A percentile compares a stretch with the other conserved stretches of the same genome.
These are phyloP conservation scores for Aureobasidium subglaciale DNA, from an alignment of 2,329 filamentous ascomycete genomes.

Conservation along the genomic window DNA sequence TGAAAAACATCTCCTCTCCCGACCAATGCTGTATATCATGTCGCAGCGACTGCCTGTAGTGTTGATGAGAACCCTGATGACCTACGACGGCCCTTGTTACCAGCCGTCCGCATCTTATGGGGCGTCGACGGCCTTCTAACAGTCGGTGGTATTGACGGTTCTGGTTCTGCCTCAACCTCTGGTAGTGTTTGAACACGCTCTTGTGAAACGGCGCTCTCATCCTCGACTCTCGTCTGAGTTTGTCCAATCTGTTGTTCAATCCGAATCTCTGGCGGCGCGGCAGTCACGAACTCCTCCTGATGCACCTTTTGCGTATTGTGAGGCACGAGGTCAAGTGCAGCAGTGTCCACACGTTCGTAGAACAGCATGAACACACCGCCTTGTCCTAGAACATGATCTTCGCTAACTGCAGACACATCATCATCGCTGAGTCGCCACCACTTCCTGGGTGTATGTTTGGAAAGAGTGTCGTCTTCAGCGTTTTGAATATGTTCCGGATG, in stretches of 20 bases:
- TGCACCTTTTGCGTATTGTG: neutral
- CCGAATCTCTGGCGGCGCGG: neutral
- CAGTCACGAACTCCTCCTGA: neutral
- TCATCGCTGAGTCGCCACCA: constrained; percentile 96
- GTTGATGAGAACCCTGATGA: neutral
- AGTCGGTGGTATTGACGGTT: neutral
- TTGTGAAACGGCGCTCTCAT: neutral
- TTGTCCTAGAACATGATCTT: constrained; percentile 66
- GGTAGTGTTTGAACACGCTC: neutral
- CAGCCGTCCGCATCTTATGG: constrained; percentile 8
- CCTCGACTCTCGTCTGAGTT: neutral
- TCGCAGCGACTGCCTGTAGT: constrained; percentile 7
- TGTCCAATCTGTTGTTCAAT: neutral
- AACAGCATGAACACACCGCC: constrained; percentile 95
- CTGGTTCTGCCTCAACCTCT: neutral
- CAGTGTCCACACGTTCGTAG: constrained; percentile 59
- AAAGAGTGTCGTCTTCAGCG: constrained; percentile 24
- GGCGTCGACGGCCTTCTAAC: neutral
- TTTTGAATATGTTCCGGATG: constrained; percentile 40
- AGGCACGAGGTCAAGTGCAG: neutral
- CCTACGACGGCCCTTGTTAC: neutral
- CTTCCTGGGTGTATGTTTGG: constrained; percentile 35
- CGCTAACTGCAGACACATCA: constrained; percentile 65
- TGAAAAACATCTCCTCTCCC: neutral
- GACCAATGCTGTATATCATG: neutral